phyloP scores from a whole-genome alignment of 495 filamentous ascomycete genomes.

The Podospora pseudocomata region DNA sequence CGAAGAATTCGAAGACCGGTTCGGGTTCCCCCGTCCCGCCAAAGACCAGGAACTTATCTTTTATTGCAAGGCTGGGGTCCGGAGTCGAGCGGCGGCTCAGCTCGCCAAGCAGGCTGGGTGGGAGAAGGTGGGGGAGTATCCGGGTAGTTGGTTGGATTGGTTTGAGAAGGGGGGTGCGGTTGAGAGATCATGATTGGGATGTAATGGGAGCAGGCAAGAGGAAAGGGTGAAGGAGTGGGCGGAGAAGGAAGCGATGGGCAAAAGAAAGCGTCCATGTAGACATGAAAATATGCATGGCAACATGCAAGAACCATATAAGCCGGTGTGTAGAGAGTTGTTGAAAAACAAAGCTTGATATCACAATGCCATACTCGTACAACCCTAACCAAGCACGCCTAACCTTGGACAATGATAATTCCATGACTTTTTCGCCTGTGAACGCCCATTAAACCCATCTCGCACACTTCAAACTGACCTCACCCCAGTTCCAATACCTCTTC shows the following conservation, averaged over 20 bases:
- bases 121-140: slow-evolving; percentile 71
- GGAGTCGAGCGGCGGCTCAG: slow-evolving; percentile 74
- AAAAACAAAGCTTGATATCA: not conserved
- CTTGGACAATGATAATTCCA: not conserved
- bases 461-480: too few relatives aligned
- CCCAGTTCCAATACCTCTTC: too few relatives aligned
- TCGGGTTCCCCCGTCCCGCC: slow-evolving; percentile 62
- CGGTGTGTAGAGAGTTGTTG: too few relatives aligned
- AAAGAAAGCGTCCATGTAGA: too few relatives aligned
- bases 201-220: slow-evolving; percentile 20
- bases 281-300: too few relatives aligned
- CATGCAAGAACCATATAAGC: too few relatives aligned
- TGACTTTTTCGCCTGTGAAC: not conserved
- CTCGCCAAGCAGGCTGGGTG: slow-evolving; percentile 76
- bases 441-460: not conserved
- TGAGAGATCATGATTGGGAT: slow-evolving; percentile 35
- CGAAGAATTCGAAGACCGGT: slow-evolving; percentile 74
- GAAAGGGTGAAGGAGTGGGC: slow-evolving; percentile 22
- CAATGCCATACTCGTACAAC: not conserved
- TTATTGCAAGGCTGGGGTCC: slow-evolving; percentile 89
- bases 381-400: not conserved
- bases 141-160: slow-evolving; percentile 92
- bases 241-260: too few relatives aligned
- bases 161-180: slow-evolving; percentile 60
- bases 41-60: slow-evolving; percentile 65